Evolutionary conservation across 1,139 yeast species (phyloP).

Genomic region (Maudiozyma humilis): DNA sequence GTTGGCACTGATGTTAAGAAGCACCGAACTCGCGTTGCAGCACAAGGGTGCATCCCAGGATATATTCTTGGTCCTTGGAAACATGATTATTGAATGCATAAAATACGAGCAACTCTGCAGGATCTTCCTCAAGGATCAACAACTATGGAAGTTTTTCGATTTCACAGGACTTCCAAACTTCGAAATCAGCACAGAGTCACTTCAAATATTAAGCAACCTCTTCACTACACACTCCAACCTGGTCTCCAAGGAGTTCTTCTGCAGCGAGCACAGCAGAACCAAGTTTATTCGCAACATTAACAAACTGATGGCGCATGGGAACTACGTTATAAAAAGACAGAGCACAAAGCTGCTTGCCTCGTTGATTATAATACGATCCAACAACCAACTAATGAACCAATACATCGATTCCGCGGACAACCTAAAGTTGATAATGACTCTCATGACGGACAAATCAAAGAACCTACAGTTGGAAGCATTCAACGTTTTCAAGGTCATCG

Average conservation of each 20-base stretch:
- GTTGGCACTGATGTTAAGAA: constrained; percentile 51
- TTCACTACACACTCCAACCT: constrained; percentile 61
- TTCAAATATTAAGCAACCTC: constrained; percentile 64
- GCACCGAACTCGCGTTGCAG: constrained; percentile 49
- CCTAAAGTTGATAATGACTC: constrained; percentile 74
- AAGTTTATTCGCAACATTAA: constrained; percentile 57
- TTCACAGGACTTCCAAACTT: constrained; percentile 71
- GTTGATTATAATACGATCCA: constrained; percentile 65
- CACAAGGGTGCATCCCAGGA: constrained; percentile 35
- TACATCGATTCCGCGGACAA: constrained; percentile 79
- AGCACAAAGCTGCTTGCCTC: constrained; percentile 71
- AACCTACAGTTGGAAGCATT: constrained; percentile 87
- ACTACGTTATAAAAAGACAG: constrained; percentile 89
- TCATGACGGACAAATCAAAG: constrained; percentile 80
- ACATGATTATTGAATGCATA: constrained; percentile 76
- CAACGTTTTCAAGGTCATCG: constrained; percentile 85
- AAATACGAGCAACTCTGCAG: constrained; percentile 66
- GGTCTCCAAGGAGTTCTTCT: constrained; percentile 58
- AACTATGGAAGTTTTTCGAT: constrained; percentile 75
- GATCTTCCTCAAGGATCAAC: constrained; percentile 47
- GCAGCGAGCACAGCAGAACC: constrained; percentile 40
- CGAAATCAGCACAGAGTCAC: constrained; percentile 86
- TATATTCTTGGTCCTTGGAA: constrained; percentile 65
- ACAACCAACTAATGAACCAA: constrained; percentile 61
- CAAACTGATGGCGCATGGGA: constrained; percentile 60